Evolutionary conservation across 2,329 filamentous ascomycete genomes (phyloP), one percentile per base, ranked within the genome.

Genomic region (Tothia fuscella): DNA sequence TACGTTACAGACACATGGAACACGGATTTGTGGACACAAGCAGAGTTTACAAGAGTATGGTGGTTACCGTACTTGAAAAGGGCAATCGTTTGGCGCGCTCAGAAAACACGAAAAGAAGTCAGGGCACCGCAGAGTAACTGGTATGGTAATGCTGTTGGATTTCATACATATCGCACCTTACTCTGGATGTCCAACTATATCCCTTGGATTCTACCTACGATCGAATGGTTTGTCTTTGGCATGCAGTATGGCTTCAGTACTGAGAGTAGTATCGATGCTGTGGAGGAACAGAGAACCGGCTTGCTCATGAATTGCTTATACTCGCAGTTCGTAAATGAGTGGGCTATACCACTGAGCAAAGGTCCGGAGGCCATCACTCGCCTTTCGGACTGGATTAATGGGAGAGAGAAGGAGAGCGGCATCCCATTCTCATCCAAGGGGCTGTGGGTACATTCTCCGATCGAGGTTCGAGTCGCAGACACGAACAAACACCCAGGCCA

Each of bases 281-380:
- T 95, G 14, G 82, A 95, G 60, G 78, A 81, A 17, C 82, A 82
- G 48, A 77, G 82, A 46, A 68, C 80, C 48, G 89, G 87, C 10
- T 73, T 96, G 34, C 70, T 95, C 40, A 89, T 98, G 83, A 91
- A 98, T 66, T 98, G 91, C 55, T 74, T 96, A 5, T 98, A 95
- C 67, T 89, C 83, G n/a, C 91, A 98, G 57, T 94, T 86, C 53
- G 91, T 98, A 49, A 95, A 98, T 59, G 91, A 98, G 59, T 98
- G 91, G 91, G 89, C 89, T 0, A 72, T 98, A 5, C 89, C 91
- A 1, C 70, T 98, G 1, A 68, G 77, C 48, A 81, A 82, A 50
- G 91, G 91, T 0, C 89, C 89, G 12, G 88, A 95, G 61, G 88
- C 86, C 6, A 75, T 98, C 32, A 72, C 68, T 24, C 78, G 91